Evolutionary conservation across 257 asterid species (phyloP).

Genomic region (Lavandula angustifolia): DNA sequence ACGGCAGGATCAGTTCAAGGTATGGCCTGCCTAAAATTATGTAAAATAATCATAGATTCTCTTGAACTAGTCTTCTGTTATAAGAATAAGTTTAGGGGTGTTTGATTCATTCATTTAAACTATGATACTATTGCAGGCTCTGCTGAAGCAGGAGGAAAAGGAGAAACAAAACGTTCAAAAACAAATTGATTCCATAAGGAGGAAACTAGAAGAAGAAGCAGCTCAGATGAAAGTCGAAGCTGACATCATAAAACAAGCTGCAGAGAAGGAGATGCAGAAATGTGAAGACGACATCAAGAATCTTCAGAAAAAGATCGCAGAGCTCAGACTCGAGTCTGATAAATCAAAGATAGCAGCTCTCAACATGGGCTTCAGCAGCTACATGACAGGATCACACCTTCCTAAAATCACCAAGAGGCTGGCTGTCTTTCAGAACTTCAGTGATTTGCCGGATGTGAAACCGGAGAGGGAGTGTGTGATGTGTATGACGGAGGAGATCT

Average conservation of each 20-base stretch:
- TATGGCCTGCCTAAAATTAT: conserved; percentile 30
- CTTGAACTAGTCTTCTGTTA: conserved; percentile 2
- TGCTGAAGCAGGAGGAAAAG: conserved; percentile 58
- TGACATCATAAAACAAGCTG: conserved; percentile 44
- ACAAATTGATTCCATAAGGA: conserved; percentile 35
- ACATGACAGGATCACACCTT: conserved; percentile 26
- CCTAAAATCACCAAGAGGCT: conserved; percentile 43
- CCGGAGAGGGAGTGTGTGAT: conserved; percentile 86
- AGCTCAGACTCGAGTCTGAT: conserved; percentile 46
- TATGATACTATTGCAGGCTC: conserved; percentile 46
- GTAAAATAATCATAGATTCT: background rate
- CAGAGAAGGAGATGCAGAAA: conserved; percentile 40
- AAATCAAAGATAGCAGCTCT: conserved; percentile 61
- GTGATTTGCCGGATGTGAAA: conserved; percentile 32
- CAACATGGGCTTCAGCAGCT: conserved; percentile 40
- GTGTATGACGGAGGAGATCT: conserved; percentile 72
- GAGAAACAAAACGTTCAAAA: conserved; percentile 38
- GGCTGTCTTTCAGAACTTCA: conserved; percentile 43
- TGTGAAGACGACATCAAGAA: conserved; percentile 42
- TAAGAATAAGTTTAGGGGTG: background rate
- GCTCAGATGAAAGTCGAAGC: conserved; percentile 43
- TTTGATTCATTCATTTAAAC: background rate
- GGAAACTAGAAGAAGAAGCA: conserved; percentile 40
- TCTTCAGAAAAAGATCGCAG: conserved; percentile 46
- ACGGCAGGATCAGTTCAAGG: conserved; percentile 63